Base-by-base conservation (phyloP, 495 filamentous ascomycete species). In the Aspergillus ellipticus region DNA sequence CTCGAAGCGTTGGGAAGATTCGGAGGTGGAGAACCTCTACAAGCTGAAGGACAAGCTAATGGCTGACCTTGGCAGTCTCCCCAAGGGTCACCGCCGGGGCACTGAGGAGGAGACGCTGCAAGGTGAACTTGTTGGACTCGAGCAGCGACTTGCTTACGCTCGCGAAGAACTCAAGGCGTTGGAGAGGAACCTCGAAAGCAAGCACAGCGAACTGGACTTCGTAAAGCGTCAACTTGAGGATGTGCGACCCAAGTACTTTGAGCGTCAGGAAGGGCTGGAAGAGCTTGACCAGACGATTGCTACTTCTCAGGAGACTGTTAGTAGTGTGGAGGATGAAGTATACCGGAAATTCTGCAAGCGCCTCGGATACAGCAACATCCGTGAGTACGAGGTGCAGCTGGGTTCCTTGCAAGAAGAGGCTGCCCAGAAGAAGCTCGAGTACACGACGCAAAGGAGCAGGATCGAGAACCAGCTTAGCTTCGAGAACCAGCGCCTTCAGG, bases 341-440 rank as follows among this genome's bases (percentile, higher is more conserved):
- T 97, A 96, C 67, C 79, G 79, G 20, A 80, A 80, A 19, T 99
- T 97, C 76, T 97, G 95, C 75, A 82, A 85, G 63, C 84, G 89
- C 26, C 79, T 96, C 16, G 89, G 90, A 0, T 97, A 94, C 68
- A 80, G 85, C 17, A 86, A 91, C 62, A 96, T 99, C 59, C 89
- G 93, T 19, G 86, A 87, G 33, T 99, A 97, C 63, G 90, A 97
- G 69, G 87, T 85, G 6, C 92, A 95, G 55, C 94, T 97, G 67
- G 94, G 94, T 31, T 89, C 85, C 13, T 66, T 93, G 47, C 92
- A 97, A 63, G 88, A 96, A 69, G 92, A 97, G 63, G 87, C 85
- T 37, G 84, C 87, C 2, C 85, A 92, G 69, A 94, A 92, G 73
- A 89, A 88, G 53, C 83, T 90, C 20, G 87, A 90, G 55, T 97